phyloP scores from a whole-genome alignment of 2,329 filamentous ascomycete genomes.

The Phialophora tarda region DNA sequence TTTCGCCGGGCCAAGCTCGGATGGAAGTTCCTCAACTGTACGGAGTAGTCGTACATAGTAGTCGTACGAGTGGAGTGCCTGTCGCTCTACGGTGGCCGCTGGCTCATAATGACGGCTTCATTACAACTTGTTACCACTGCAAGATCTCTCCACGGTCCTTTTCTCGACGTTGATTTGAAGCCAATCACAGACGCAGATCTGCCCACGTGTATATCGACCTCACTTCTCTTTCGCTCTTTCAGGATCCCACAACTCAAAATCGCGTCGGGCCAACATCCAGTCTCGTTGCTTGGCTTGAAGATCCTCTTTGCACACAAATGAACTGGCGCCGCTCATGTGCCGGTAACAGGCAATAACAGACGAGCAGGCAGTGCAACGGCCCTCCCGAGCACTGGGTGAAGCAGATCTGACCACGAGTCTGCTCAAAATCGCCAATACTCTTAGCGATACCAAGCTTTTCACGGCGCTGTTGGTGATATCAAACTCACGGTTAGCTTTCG shows the following conservation, averaged over 20 bases:
- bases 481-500: not conserved
- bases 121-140: not conserved
- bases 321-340: slow-evolving; percentile 3
- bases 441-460: slow-evolving; percentile 7
- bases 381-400: not conserved
- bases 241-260: not conserved
- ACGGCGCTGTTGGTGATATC: not conserved
- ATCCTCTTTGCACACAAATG: not conserved
- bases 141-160: not conserved
- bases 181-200: not conserved
- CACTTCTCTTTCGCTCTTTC: slow-evolving; percentile 1
- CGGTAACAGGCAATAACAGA: not conserved
- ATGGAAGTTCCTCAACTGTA: too few relatives aligned
- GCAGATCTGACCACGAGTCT: not conserved
- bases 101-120: not conserved
- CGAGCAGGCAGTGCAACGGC: not conserved
- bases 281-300: not conserved
- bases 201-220: not conserved
- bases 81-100: too few relatives aligned
- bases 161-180: not conserved
- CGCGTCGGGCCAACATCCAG: not conserved
- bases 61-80: too few relatives aligned
- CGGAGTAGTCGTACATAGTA: too few relatives aligned
- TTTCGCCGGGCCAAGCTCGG: not conserved
- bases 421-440: not conserved